These are phyloP conservation scores for Monilinia vaccinii-corymbosi DNA, from an alignment of 2,329 filamentous ascomycete species.

Conservation along the genomic window DNA sequence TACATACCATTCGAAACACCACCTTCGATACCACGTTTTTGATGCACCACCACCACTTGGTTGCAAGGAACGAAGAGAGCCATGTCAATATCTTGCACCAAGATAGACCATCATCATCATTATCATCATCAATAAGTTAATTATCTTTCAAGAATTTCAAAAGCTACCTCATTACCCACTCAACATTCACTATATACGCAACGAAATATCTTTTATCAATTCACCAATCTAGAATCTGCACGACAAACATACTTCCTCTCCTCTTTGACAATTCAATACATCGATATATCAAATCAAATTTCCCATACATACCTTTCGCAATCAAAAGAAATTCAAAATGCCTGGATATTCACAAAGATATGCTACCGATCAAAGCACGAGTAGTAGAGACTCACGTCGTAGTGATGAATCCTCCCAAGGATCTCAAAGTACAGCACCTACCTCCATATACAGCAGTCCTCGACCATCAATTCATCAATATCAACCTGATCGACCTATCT, in stretches of 20 bases:
- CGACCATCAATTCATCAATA: conserved; percentile 21
- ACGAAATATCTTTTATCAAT: neutral
- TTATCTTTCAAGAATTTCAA: conserved; percentile 8
- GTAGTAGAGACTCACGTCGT: conserved; percentile 33
- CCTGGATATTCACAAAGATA: conserved; percentile 21
- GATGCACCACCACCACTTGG: conserved; percentile 11
- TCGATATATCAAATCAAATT: neutral
- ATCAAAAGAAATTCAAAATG: conserved; percentile 18
- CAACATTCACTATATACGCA: neutral
- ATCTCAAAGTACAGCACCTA: conserved; percentile 40
- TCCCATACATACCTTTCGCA: neutral
- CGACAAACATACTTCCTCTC: neutral
- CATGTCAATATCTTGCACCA: conserved; percentile 17
- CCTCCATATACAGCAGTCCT: conserved; percentile 37
- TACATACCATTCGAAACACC: conserved; percentile 10
- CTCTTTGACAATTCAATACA: neutral
- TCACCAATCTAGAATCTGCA: neutral
- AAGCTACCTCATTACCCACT: conserved; percentile 1
- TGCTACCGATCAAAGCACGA: conserved; percentile 26
- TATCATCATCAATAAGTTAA: conserved; percentile 7
- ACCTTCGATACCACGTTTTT: conserved; percentile 11
- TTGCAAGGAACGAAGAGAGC: conserved; percentile 10
- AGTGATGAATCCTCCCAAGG: conserved; percentile 37
- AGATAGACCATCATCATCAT: conserved; percentile 7
- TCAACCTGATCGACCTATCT: conserved; percentile 12